Conservation (phyloP, 2,329 filamentous ascomycete genomes). For the Alternaria gansuensis region DNA sequence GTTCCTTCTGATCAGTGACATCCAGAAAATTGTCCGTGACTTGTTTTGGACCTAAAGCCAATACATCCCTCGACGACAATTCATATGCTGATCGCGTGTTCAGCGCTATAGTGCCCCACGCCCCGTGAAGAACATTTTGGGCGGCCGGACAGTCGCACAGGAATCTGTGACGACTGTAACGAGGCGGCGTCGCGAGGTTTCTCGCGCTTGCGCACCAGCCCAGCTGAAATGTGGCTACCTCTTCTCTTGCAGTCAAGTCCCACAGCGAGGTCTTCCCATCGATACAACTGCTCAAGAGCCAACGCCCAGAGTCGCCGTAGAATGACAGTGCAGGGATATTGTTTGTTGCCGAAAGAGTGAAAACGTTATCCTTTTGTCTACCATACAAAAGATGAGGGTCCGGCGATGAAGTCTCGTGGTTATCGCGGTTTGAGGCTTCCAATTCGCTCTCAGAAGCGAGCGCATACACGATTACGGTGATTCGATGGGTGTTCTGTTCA, state of each 20-base stretch:
- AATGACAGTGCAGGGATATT: slow-evolving; percentile 69
- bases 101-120: slow-evolving; percentile 44
- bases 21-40: slow-evolving; percentile 23
- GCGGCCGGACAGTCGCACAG: slow-evolving; percentile 25
- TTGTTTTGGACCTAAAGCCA: neutral
- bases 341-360: slow-evolving; percentile 31
- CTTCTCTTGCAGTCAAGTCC: slow-evolving; percentile 49
- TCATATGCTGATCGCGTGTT: slow-evolving; percentile 40
- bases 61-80: slow-evolving; percentile 11
- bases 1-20: slow-evolving; percentile 15
- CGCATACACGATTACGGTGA: slow-evolving; percentile 69
- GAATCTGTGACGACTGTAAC: neutral
- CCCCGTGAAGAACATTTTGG: slow-evolving; percentile 28
- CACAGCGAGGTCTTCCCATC: slow-evolving; percentile 60
- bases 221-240: slow-evolving; percentile 33
- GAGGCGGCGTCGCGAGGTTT: slow-evolving; percentile 20
- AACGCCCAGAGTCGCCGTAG: slow-evolving; percentile 65
- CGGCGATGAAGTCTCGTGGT: neutral
- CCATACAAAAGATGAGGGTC: slow-evolving; percentile 32
- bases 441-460: slow-evolving; percentile 44
- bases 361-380: slow-evolving; percentile 39
- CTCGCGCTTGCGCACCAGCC: slow-evolving; percentile 37
- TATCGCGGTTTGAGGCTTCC: slow-evolving; percentile 6
- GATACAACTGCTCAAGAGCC: slow-evolving; percentile 67
- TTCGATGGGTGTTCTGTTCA: slow-evolving; percentile 65